A percentile compares a stretch with the other conserved stretches of the same genome.
These are phyloP conservation scores for Phytopythium ostracodes DNA, from an alignment of 352 stramenopile species.

Conservation along the genomic window DNA sequence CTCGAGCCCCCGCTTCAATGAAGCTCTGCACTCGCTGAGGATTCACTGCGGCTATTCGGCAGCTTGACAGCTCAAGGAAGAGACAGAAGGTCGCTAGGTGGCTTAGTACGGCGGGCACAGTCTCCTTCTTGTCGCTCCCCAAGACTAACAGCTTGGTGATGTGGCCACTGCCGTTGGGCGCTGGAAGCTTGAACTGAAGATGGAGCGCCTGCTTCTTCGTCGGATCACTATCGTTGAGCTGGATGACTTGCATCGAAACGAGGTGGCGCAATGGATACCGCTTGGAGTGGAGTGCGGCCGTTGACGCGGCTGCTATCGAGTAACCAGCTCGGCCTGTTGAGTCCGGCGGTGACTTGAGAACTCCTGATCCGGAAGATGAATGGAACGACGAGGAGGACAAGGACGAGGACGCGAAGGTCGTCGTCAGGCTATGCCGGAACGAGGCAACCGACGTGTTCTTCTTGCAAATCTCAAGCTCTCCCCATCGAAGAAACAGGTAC, in stretches of 20 bases:
- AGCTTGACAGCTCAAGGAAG: slow-evolving; percentile 30
- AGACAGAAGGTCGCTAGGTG: slow-evolving; percentile 59
- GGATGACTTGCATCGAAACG: slow-evolving; percentile 43
- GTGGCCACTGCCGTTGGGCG: slow-evolving; percentile 20
- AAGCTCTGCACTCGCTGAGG: slow-evolving; percentile 34
- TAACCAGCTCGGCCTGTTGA: background rate
- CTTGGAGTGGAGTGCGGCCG: slow-evolving; percentile 13
- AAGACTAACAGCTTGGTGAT: slow-evolving; percentile 53
- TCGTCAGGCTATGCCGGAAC: slow-evolving; percentile 25
- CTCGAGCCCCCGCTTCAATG: slow-evolving; percentile 41
- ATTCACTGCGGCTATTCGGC: slow-evolving; percentile 19
- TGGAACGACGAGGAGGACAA: slow-evolving; percentile 6
- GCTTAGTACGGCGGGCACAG: slow-evolving; percentile 29
- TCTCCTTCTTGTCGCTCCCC: slow-evolving; percentile 31
- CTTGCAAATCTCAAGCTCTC: slow-evolving; percentile 52
- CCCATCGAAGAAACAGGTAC: slow-evolving; percentile 44
- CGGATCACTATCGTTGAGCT: slow-evolving; percentile 44
- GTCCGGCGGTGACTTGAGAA: background rate
- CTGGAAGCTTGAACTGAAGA: slow-evolving; percentile 46
- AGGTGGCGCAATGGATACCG: slow-evolving; percentile 44
- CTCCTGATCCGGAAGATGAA: background rate
- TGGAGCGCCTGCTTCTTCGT: slow-evolving; percentile 40
- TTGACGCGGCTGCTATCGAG: background rate
- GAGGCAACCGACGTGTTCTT: slow-evolving; percentile 17
- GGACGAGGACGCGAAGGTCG: slow-evolving; percentile 6